Evolutionary conservation across 352 stramenopile genomes (phyloP), one percentile per base, ranked within the genome.

Genomic region (Phytophthora pisi): DNA sequence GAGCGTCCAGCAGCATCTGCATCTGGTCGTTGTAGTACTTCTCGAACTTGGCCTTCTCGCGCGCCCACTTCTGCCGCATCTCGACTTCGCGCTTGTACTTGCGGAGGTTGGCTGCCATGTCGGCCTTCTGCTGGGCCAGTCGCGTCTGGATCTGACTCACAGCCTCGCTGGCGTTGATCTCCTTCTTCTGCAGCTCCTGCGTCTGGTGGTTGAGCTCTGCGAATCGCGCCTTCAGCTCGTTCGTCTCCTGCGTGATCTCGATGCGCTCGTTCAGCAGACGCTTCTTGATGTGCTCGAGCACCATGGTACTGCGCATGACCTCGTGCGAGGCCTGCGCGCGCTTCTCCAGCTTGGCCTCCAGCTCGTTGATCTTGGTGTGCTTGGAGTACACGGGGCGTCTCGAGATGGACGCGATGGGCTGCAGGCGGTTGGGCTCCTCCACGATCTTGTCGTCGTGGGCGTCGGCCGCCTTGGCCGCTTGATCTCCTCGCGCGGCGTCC

Each of bases 21-120:
- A 95, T 76, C 61, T 95, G 88, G 51, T 91, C 79, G 51, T 88
- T 86, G 69, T 93, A 95, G 66, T 93, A 94, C 51, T 84, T 89
- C 34, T 95, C 83, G 46, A 95, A 95, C 54, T 95, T 94, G 51
- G 82, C 74, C 57, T 92, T 93, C 60, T 95, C 88, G 0, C 82
- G 64, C 2, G 79, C 75, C 88, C 88, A 95, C 49, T 93, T 92
- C 9, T 91, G 77, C 4, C 88, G 74, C 64, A 93, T 76, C 20
- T 77, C 72, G 0, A 94, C 74, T 57, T 95, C 88, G 10, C 80
- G 75, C 40, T 82, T 75, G 53, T 90, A 93, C 30, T 88, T 84
- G 53, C 83, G 81, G 42, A 81, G 58, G 36, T 82, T 90, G 8
- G 68, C 46, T 1, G 74, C 78, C 63, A 95, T 95, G 4, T 92